Evolutionary conservation across 345 rosid species (phyloP).

Genomic region (Populus tremula): DNA sequence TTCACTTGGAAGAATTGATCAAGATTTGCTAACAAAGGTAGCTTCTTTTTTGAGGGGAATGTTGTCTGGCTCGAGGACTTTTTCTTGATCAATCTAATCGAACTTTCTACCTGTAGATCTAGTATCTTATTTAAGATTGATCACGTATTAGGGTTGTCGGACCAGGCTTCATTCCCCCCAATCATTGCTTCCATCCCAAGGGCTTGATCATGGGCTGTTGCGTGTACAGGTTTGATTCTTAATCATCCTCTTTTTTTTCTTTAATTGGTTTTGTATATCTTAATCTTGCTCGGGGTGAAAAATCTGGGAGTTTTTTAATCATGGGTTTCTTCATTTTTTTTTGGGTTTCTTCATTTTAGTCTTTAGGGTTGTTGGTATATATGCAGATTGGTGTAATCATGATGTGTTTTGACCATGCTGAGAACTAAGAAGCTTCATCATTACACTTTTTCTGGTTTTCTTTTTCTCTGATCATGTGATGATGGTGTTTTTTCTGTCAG

Average conservation of each 20-base stretch:
- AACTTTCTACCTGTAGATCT: constrained; percentile 17
- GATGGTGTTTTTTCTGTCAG: constrained; percentile 11
- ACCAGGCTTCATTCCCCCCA: constrained; percentile 99
- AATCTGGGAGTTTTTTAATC: too few species aligned
- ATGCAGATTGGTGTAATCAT: constrained; percentile 24
- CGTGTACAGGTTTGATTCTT: constrained; percentile 37
- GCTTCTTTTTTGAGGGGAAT: constrained; percentile 78
- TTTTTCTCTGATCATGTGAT: constrained; percentile 33
- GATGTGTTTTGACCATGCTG: constrained; percentile 19
- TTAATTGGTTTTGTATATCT: too few species aligned
- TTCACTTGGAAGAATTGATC: not conserved
- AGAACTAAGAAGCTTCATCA: constrained; percentile 46
- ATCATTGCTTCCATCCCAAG: constrained; percentile 43
- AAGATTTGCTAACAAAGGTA: constrained; percentile 17
- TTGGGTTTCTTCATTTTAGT: constrained; percentile 3
- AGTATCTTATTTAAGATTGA: constrained; percentile 10
- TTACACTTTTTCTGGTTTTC: constrained; percentile 35
- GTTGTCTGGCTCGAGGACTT: constrained; percentile 97
- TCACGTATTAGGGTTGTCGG: constrained; percentile 61
- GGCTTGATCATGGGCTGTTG: constrained; percentile 2
- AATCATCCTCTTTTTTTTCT: not conserved
- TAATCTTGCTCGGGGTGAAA: too few species aligned
- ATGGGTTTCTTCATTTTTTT: constrained; percentile 2
- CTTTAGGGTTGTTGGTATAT: not conserved
- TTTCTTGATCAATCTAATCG: constrained; percentile 17